Conservation (phyloP, 139 green algal genomes). For the Haematococcus sp. region DNA sequence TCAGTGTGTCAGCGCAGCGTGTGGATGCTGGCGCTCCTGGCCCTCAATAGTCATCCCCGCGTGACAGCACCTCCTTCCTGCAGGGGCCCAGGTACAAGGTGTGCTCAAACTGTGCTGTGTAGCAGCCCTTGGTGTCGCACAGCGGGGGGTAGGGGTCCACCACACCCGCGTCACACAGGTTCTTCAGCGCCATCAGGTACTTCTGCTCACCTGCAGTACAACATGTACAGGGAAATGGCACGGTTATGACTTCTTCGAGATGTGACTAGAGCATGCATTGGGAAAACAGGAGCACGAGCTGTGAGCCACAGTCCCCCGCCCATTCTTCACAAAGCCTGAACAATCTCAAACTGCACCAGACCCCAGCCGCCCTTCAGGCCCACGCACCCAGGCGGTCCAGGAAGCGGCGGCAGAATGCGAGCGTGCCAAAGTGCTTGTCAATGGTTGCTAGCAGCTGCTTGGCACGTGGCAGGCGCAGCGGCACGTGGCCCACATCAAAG, state of each 20-base stretch:
- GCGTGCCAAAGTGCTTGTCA: conserved; percentile 96
- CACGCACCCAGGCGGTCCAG: conserved; percentile 81
- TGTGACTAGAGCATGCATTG: background rate
- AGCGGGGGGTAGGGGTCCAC: conserved; percentile 95
- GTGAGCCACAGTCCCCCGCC: no score
- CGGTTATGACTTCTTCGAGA: background rate
- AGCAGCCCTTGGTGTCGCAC: conserved; percentile 88
- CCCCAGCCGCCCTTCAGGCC: no score
- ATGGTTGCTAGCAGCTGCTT: conserved; percentile 95
- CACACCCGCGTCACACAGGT: conserved; percentile 90
- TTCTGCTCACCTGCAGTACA: conserved; percentile 79
- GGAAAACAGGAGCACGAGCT: background rate
- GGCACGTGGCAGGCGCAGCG: conserved; percentile 88
- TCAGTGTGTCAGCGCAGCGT: no score
- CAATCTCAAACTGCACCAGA: no score
- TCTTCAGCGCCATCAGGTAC: conserved; percentile 99
- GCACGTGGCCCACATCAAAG: conserved; percentile 86
- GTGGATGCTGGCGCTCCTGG: no score
- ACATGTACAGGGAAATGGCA: background rate
- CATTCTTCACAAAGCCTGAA: no score
- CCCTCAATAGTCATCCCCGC: conserved; percentile 92
- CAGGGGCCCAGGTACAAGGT: conserved; percentile 95
- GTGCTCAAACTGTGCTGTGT: conserved; percentile 98
- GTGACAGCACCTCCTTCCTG: conserved; percentile 93
- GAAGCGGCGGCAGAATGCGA: conserved; percentile 95